These are phyloP conservation scores for Stylonectria norvegica DNA, from an alignment of 2,329 filamentous ascomycete genomes.

Conservation along the genomic window DNA sequence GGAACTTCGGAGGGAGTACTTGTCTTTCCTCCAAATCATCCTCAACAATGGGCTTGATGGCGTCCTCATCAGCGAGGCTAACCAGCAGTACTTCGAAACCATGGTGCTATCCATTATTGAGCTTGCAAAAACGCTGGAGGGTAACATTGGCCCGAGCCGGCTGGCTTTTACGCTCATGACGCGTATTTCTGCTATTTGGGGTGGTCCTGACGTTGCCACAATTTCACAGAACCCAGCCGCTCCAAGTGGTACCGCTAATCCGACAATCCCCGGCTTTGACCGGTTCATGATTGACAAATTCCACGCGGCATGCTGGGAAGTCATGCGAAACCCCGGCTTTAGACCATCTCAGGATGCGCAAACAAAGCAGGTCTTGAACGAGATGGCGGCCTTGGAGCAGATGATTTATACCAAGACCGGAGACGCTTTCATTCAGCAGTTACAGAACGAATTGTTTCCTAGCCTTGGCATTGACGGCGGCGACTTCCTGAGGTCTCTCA, in stretches of 20 bases:
- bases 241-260: conserved; percentile 49
- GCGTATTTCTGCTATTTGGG: conserved; percentile 85
- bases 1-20: conserved; percentile 86
- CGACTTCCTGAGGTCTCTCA: conserved; percentile 58
- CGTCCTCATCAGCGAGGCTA: conserved; percentile 83
- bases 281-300: conserved; percentile 86
- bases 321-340: conserved; percentile 76
- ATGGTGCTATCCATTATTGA: conserved; percentile 82
- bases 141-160: conserved; percentile 57
- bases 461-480: conserved; percentile 61
- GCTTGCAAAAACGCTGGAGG: conserved; percentile 73
- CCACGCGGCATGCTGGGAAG: conserved; percentile 85
- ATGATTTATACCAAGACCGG: conserved; percentile 89
- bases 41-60: conserved; percentile 84
- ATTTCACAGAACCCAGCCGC: conserved; percentile 51
- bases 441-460: conserved; percentile 62
- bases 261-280: conserved; percentile 81
- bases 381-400: conserved; percentile 84
- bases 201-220: conserved; percentile 71
- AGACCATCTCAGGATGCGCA: conserved; percentile 78
- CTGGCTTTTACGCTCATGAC: conserved; percentile 80
- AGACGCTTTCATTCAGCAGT: conserved; percentile 68
- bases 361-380: conserved; percentile 79
- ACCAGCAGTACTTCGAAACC: conserved; percentile 86
- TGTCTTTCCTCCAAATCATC: conserved; percentile 90